These are phyloP conservation scores for Pseudocercospora fuligena DNA, from an alignment of 2,329 filamentous ascomycete species.

Conservation along the genomic window DNA sequence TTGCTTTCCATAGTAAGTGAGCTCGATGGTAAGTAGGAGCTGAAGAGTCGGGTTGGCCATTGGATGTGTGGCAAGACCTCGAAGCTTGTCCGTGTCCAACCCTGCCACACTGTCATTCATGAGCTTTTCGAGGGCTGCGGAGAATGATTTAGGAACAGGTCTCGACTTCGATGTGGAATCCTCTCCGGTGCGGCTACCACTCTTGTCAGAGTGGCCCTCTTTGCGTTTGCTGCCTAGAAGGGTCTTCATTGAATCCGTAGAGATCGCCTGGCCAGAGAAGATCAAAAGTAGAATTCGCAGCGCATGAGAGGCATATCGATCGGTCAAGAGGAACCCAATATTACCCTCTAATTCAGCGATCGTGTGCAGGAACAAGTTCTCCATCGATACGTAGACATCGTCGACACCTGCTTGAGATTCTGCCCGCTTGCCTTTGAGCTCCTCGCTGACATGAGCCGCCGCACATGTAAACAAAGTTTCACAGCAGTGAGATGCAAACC, in stretches of 20 bases:
- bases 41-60: slow-evolving; percentile 94
- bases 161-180: slow-evolving; percentile 47
- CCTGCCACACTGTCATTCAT: slow-evolving; percentile 75
- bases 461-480: slow-evolving; percentile 88
- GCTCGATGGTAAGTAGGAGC: slow-evolving; percentile 83
- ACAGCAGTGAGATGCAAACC: slow-evolving; percentile 96
- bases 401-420: slow-evolving; percentile 50
- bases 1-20: slow-evolving; percentile 72
- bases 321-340: slow-evolving; percentile 81
- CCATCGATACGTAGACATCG: slow-evolving; percentile 69
- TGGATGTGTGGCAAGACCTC: slow-evolving; percentile 83
- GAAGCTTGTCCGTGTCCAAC: slow-evolving; percentile 78
- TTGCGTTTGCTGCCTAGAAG: slow-evolving; percentile 93
- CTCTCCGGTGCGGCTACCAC: slow-evolving; percentile 59
- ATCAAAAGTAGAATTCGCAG: slow-evolving; percentile 85
- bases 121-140: slow-evolving; percentile 77
- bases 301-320: slow-evolving; percentile 88
- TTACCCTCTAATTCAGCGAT: slow-evolving; percentile 87
- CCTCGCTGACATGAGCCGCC: slow-evolving; percentile 76
- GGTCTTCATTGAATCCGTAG: slow-evolving; percentile 69
- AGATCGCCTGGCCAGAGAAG: slow-evolving; percentile 79
- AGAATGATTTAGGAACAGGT: slow-evolving; percentile 78
- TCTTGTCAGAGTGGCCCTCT: slow-evolving; percentile 72
- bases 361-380: slow-evolving; percentile 80
- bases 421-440: slow-evolving; percentile 60